Conservation (phyloP, 2,329 filamentous ascomycete species). For the Corynespora cassiicola region DNA sequence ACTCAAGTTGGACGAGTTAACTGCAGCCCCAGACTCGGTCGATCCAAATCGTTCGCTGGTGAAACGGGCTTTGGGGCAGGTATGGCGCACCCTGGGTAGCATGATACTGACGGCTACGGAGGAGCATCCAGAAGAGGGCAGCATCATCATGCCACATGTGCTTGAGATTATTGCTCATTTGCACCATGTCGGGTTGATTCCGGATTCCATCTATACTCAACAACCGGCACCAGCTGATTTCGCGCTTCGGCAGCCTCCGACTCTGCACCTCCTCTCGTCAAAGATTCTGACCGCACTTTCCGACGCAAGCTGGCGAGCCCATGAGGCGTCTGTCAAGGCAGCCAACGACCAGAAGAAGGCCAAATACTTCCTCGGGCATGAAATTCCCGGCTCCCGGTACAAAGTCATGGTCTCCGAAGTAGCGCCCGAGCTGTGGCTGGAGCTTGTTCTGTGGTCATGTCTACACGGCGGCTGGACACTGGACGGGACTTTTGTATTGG, state of each 20-base stretch:
- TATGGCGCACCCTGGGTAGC: constrained; percentile 55
- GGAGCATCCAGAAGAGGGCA: constrained; percentile 16
- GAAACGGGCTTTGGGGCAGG: constrained; percentile 49
- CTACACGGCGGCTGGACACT: constrained; percentile 55
- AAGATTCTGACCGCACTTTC: constrained; percentile 57
- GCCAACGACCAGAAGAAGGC: constrained; percentile 40
- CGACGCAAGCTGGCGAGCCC: constrained; percentile 58
- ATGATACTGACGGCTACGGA: constrained; percentile 51
- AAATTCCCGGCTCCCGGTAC: constrained; percentile 52
- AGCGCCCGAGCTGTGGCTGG: constrained; percentile 57
- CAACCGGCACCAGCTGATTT: constrained; percentile 38
- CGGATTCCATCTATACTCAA: constrained; percentile 53
- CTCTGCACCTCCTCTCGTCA: constrained; percentile 54
- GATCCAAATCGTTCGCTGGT: constrained; percentile 21
- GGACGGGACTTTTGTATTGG: constrained; percentile 51
- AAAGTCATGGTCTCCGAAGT: constrained; percentile 49
- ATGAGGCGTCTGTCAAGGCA: constrained; percentile 44
- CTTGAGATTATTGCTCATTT: constrained; percentile 56
- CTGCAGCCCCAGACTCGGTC: constrained; percentile 32
- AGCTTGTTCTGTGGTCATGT: constrained; percentile 60
- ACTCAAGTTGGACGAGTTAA: constrained; percentile 30
- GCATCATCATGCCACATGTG: constrained; percentile 50
- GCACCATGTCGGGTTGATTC: constrained; percentile 55
- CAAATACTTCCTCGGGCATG: constrained; percentile 49
- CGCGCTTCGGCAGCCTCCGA: constrained; percentile 55